These are phyloP conservation scores for Boletus edulis DNA, from an alignment of 768 basidiomycete genomes.

Conservation along the genomic window DNA sequence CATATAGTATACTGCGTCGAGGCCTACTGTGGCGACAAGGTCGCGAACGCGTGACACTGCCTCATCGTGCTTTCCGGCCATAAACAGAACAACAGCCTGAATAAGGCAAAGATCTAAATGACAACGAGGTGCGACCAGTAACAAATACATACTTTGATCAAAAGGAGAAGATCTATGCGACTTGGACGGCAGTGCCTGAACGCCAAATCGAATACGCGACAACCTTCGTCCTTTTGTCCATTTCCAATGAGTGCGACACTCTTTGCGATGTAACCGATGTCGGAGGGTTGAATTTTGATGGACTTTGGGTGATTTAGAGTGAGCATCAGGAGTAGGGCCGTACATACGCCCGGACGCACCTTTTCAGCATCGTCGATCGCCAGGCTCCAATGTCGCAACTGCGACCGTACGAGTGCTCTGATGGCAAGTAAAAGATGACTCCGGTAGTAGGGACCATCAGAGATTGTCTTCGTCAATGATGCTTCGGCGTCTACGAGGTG, in stretches of 20 bases:
- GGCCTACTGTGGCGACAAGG: too few relatives aligned
- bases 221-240: neutral
- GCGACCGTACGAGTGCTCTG: neutral
- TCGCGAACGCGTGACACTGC: neutral
- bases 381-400: neutral
- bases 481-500: neutral
- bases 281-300: neutral
- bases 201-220: neutral
- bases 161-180: neutral
- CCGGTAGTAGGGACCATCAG: too few relatives aligned
- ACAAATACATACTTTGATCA: neutral
- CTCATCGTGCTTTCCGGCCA: neutral
- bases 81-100: neutral
- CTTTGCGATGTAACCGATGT: neutral
- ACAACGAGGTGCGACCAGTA: neutral
- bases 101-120: neutral
- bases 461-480: neutral
- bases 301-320: neutral
- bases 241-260: neutral
- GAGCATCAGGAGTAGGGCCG: neutral
- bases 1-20: too few relatives aligned
- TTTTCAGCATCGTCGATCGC: neutral
- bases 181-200: neutral
- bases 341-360: neutral
- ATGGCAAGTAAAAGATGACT: neutral